These are phyloP conservation scores for Agarophyton chilense DNA, from an alignment of 23 red algal genomes.

Conservation along the genomic window DNA sequence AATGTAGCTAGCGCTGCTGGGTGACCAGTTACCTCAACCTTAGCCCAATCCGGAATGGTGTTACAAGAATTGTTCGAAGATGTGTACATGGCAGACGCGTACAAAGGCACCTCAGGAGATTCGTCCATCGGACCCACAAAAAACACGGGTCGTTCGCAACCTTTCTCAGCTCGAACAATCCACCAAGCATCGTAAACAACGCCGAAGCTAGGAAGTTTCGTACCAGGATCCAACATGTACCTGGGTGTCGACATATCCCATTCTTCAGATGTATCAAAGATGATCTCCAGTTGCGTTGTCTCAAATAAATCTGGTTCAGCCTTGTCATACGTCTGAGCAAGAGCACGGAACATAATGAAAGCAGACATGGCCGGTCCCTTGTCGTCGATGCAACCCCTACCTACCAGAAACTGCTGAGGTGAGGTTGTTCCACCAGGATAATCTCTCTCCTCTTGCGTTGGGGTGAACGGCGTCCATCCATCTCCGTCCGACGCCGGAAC, in stretches of 20 bases:
- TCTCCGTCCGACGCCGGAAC: conserved; percentile 28
- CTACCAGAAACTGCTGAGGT: conserved; percentile 35
- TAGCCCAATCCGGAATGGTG: conserved; percentile 51
- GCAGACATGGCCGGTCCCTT: conserved; percentile 50
- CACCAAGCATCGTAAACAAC: conserved; percentile 55
- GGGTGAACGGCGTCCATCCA: conserved; percentile 30
- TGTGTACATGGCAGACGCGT: conserved; percentile 8
- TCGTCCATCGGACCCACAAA: neutral
- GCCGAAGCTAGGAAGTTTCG: conserved; percentile 28
- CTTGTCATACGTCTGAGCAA: conserved; percentile 22
- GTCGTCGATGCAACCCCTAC: conserved; percentile 44
- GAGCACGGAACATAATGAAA: conserved; percentile 35
- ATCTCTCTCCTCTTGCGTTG: neutral
- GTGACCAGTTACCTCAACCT: conserved; percentile 17
- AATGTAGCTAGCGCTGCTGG: conserved; percentile 3
- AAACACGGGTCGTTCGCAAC: conserved; percentile 44
- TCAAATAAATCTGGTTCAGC: conserved; percentile 8
- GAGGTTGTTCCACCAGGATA: conserved; percentile 8
- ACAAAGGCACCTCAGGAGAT: conserved; percentile 8
- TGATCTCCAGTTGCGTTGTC: conserved; percentile 41
- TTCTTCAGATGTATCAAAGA: conserved; percentile 54
- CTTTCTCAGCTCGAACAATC: conserved; percentile 51
- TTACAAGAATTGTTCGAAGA: conserved; percentile 33
- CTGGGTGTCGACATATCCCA: conserved; percentile 46
- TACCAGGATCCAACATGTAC: conserved; percentile 22